Percentiles rank a stretch among this genome's conserved stretches.
These are phyloP conservation scores for Athelia psychrophila DNA, from an alignment of 1,284 basidiomycete species.

Conservation along the genomic window DNA sequence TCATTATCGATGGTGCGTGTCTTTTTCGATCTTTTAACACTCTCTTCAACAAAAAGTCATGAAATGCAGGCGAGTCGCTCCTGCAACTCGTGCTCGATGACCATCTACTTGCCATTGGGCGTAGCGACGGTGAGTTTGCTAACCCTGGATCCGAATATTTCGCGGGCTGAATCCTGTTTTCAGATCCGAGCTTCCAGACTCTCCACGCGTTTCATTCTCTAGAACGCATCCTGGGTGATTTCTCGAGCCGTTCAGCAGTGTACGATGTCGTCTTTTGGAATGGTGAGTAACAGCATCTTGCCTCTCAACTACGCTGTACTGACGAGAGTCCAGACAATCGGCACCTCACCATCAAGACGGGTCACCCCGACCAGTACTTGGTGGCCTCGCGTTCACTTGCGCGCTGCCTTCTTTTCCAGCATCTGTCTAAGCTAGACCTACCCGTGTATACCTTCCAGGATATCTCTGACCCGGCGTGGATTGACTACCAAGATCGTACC, in stretches of 20 bases:
- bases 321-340: conserved; percentile 30
- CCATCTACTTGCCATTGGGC: conserved; percentile 51
- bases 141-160: neutral
- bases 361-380: conserved; percentile 25
- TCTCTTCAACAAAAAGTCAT: neutral
- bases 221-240: conserved; percentile 48
- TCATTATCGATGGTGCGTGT: conserved; percentile 59
- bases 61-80: conserved; percentile 55
- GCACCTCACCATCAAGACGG: conserved; percentile 39
- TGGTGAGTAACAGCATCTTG: conserved; percentile 30
- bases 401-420: conserved; percentile 46
- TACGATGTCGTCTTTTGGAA: conserved; percentile 67
- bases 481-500: conserved; percentile 34
- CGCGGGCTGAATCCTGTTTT: neutral
- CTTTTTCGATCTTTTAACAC: neutral
- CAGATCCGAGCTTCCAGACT: conserved; percentile 58
- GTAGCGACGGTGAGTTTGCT: conserved; percentile 38
- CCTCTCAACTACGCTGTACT: neutral
- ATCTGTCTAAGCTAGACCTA: conserved; percentile 40
- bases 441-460: conserved; percentile 42
- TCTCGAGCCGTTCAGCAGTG: conserved; percentile 46
- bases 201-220: conserved; percentile 55
- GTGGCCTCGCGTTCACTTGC: conserved; percentile 49
- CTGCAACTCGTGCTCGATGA: conserved; percentile 57
- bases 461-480: conserved; percentile 47